These are phyloP conservation scores for Termitomyces sp. DNA, from an alignment of 768 basidiomycete genomes.

Conservation along the genomic window DNA sequence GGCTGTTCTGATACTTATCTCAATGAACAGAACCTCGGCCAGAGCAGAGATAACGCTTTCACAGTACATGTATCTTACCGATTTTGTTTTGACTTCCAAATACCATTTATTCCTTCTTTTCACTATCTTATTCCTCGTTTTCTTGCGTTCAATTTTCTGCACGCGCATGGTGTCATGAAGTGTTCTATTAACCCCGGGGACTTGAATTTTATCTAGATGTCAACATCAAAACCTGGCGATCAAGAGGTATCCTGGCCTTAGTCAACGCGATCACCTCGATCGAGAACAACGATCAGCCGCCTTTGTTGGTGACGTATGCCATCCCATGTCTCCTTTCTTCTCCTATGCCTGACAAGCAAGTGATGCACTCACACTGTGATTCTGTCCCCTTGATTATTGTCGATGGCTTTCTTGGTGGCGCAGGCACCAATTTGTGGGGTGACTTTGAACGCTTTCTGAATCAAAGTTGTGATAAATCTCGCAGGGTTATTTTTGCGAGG, in stretches of 20 bases:
- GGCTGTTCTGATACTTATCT: background rate
- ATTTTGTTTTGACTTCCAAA: background rate
- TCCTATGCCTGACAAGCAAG: conserved; percentile 24
- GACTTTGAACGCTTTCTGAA: conserved; percentile 22
- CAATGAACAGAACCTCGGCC: conserved; percentile 30
- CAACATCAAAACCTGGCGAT: no score
- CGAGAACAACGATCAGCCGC: background rate
- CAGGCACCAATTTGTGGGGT: conserved; percentile 38
- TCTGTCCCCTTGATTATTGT: conserved; percentile 22
- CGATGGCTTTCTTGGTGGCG: conserved; percentile 42
- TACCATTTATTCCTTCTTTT: background rate
- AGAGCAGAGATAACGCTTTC: conserved; percentile 16
- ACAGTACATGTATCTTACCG: background rate
- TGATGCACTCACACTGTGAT: no score
- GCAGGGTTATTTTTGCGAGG: conserved; percentile 16
- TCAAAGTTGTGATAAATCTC: conserved; percentile 13
- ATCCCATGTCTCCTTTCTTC: background rate
- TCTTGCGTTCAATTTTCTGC: background rate
- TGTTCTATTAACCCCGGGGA: no score
- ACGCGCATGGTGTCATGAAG: background rate
- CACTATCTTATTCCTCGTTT: background rate
- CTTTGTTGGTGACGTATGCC: background rate
- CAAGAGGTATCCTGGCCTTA: background rate
- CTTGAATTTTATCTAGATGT: no score
- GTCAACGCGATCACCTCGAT: background rate